Conservation (phyloP, 1,284 basidiomycete genomes). For the Cryptococcus floricola region DNA sequence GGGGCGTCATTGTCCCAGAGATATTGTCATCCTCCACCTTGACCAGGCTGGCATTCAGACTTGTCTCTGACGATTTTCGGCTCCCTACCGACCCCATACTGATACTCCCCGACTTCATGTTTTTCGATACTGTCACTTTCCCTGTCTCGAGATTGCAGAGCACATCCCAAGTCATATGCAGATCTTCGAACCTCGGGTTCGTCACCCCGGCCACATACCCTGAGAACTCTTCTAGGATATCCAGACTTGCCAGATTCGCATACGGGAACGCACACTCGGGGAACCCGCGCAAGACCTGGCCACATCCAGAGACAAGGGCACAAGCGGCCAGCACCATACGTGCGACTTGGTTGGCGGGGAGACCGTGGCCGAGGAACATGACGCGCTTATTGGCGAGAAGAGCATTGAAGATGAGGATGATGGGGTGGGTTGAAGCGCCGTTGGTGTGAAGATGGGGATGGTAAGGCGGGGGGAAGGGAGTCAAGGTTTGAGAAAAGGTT, state of each 20-base stretch:
- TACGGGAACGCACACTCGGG: slow-evolving; percentile 89
- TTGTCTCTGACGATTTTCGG: slow-evolving; percentile 24
- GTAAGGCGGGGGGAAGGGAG: slow-evolving; percentile 63
- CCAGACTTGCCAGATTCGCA: slow-evolving; percentile 79
- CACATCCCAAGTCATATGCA: slow-evolving; percentile 79
- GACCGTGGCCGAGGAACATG: slow-evolving; percentile 84
- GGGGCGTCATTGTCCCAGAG: slow-evolving; percentile 7
- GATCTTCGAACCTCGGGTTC: slow-evolving; percentile 89
- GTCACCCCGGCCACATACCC: slow-evolving; percentile 95
- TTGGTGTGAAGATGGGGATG: slow-evolving; percentile 92
- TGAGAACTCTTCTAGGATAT: slow-evolving; percentile 80
- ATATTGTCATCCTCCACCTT: slow-evolving; percentile 23
- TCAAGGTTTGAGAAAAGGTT: slow-evolving; percentile 70
- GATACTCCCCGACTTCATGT: slow-evolving; percentile 21
- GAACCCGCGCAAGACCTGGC: slow-evolving; percentile 75
- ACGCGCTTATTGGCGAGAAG: slow-evolving; percentile 89
- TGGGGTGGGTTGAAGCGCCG: slow-evolving; percentile 82
- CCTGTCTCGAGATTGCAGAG: slow-evolving; percentile 84
- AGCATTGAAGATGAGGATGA: slow-evolving; percentile 93
- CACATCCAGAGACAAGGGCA: slow-evolving; percentile 84
- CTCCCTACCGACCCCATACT: slow-evolving; percentile 12
- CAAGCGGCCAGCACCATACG: slow-evolving; percentile 89
- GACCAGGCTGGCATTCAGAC: slow-evolving; percentile 18
- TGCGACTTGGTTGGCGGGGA: slow-evolving; percentile 81
- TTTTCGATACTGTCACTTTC: slow-evolving; percentile 74